Conservation (phyloP, 345 rosid species). For the Rhodomyrtus tomentosa region DNA sequence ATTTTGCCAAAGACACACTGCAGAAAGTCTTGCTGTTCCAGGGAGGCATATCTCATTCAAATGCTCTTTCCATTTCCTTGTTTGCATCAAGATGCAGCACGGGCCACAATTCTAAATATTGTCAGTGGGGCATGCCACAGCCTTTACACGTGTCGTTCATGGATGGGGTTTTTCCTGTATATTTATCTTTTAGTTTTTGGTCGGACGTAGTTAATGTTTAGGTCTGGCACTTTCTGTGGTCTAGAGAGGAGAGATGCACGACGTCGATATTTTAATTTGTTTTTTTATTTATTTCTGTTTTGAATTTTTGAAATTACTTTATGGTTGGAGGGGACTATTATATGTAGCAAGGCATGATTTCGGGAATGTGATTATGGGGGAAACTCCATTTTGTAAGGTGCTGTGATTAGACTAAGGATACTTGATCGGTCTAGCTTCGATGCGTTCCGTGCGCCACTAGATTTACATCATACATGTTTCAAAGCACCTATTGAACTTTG, state of each 20-base stretch:
- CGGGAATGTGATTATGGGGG: not conserved
- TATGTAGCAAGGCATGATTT: not conserved
- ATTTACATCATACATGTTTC: not conserved
- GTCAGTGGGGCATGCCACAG: not conserved
- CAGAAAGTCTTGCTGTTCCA: not conserved
- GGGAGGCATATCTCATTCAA: not conserved
- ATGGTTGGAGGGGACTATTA: not conserved
- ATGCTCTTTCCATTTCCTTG: not conserved
- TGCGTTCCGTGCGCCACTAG: rapidly evolving
- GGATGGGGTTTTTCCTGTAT: not conserved
- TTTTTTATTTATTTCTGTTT: not conserved
- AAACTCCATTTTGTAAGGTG: not conserved
- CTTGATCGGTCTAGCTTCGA: not conserved
- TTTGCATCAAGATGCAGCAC: not conserved
- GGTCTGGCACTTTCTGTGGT: not conserved
- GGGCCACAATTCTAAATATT: not conserved
- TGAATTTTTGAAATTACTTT: not conserved
- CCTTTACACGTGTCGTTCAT: not conserved
- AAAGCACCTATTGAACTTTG: not conserved
- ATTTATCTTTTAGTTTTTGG: not conserved
- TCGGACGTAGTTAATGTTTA: not conserved
- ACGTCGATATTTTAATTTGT: not conserved
- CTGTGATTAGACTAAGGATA: not conserved
- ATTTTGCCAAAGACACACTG: not conserved
- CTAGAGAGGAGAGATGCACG: not conserved